Base-by-base conservation (phyloP, 2,329 filamentous ascomycete genomes). In the Ophidiomyces ophidiicola region DNA sequence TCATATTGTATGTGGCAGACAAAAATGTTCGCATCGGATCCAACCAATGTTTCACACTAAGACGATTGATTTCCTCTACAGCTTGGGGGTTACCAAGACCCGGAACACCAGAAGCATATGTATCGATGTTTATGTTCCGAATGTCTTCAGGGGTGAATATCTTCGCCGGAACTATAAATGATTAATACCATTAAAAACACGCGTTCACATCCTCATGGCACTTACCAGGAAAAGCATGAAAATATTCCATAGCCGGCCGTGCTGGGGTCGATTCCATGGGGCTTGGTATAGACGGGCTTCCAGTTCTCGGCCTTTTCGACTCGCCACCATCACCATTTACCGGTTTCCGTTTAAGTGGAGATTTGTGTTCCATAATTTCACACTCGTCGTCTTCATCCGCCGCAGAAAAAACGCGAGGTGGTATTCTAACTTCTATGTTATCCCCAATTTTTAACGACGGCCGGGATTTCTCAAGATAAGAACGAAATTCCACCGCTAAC, bases 41-140 rank as follows among this genome's bases (percentile, higher is more conserved):
- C 1, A 66, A 51, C 80, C 80, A 83, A 1, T 72, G 69, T 5
- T 55, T 52, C 1, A 82, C 69, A 0, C 71, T 70, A n/a, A 71
- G 59, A 11, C 66, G 61, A 32, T 72, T 75, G 11, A 82, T 62
- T 0, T 64, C 63, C 19, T 76, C 69, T 15, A 78, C 74, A 0
- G 80, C 75, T 25, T 73, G 70, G 0, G 72, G 68, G 0, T 76
- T 70, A 0, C 75, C 70, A 0, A 76, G 64, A 5, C 71, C 69
- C 0, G 74, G 75, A 47, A 77, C 65, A 0, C 77, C 76, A 0
- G 73, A 69, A 12, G 64, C 65, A 18, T 69, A 71, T 8, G 72
- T 72, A 3, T 63, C 58, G 12, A 62, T 56, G 10, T 80, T 77
- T 7, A 76, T 67, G 0, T 63, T 56, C 0, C 70, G 67, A 1